Evolutionary conservation across 2,329 filamentous ascomycete genomes (phyloP), one percentile per base, ranked within the genome.

Genomic region (Penicillium sp.): DNA sequence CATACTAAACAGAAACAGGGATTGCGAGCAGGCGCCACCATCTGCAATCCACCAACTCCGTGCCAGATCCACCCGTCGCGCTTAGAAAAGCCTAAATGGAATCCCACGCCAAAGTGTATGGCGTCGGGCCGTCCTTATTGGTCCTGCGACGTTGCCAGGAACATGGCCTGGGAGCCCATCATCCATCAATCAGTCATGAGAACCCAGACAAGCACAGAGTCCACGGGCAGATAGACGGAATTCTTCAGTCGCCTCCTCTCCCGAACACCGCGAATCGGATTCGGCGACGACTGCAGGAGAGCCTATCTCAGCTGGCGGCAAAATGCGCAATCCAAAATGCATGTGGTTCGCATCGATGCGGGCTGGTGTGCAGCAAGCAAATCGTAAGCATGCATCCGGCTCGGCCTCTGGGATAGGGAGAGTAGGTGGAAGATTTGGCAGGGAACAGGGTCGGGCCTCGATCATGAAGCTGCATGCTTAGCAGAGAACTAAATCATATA

Each of bases 271-370:
- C 52, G 43, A 55, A 55, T 55, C 52, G 47, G 24, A 35, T 8
- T 18, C 43, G 42, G 42, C 40, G 35, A 35, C 14, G 46, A 47
- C 23, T 40, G 43, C 35, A 40, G 9, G 5, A 47, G 40, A 33
- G 33, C 24, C 21, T 47, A 33, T 47, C 45, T 55, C 52, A 55
- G 52, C 52, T 55, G 52, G 52, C 45, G 52, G 52, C 52, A 26
- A 55, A 47, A 40, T 16, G 23, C 47, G 21, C 42, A 35, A 14
- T 46, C 26, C 30, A 38, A 42, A 28, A 47, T 38, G 28, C 18
- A 6, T 23, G 40, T 20, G 40, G 18, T 46, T 30, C 26, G 30
- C 24, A 24, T 35, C 7, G 30, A 55, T 24, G 45, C 43, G 45
- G 52, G 43, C 18, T 55, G 21, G 30, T 23, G 35, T 38, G 28